These are phyloP conservation scores for Physcomitrellopsis africana DNA, from an alignment of 225 moss, liverwort and hornwort species.

Conservation along the genomic window DNA sequence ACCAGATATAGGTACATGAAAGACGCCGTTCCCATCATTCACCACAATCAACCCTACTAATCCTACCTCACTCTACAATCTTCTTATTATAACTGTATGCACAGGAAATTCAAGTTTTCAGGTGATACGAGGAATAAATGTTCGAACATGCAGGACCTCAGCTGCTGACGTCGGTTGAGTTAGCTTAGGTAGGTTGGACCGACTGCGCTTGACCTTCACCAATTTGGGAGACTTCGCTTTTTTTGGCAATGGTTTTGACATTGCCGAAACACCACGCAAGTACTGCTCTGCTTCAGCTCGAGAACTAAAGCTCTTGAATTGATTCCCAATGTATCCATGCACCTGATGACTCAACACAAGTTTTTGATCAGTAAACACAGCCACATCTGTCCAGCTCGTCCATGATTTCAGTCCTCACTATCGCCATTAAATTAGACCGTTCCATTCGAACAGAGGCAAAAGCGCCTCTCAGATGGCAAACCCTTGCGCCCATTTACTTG, in stretches of 20 bases:
- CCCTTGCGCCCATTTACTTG: not conserved
- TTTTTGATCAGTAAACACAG: slow-evolving; percentile 4
- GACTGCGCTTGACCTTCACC: slow-evolving; percentile 38
- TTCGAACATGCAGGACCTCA: slow-evolving; percentile 19
- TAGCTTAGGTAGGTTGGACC: not conserved
- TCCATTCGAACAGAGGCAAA: not conserved
- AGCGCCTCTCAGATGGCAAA: not conserved
- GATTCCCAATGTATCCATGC: slow-evolving; percentile 63
- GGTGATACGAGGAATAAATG: not conserved
- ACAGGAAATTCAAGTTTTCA: not conserved
- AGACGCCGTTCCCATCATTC: not conserved
- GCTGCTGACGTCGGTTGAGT: slow-evolving; percentile 22
- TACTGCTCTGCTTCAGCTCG: slow-evolving; percentile 70
- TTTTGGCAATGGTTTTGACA: slow-evolving; percentile 1
- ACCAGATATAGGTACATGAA: not conserved
- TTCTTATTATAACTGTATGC: not conserved
- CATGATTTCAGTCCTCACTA: not conserved
- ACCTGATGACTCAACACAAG: slow-evolving; percentile 51
- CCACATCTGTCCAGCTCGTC: not conserved
- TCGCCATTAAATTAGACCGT: not conserved
- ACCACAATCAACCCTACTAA: not conserved
- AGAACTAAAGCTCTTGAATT: slow-evolving; percentile 67
- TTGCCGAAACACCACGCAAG: slow-evolving; percentile 29
- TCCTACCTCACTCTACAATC: not conserved
- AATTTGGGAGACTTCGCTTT: slow-evolving; percentile 29